These are phyloP conservation scores for Globisporangium lucens DNA, from an alignment of 352 stramenopile genomes.

Conservation along the genomic window DNA sequence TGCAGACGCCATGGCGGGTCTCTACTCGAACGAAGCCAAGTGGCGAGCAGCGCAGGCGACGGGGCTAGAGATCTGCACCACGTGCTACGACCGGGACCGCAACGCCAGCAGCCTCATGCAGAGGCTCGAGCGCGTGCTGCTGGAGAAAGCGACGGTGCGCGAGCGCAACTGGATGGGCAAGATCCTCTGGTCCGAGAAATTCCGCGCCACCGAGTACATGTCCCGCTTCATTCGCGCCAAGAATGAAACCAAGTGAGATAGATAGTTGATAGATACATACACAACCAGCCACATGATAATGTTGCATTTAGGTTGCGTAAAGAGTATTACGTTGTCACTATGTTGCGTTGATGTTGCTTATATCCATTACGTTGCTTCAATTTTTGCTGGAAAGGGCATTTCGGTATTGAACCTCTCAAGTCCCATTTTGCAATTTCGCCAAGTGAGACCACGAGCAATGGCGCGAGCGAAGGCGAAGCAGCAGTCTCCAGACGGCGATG, in stretches of 20 bases:
- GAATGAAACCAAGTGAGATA: conserved; percentile 30
- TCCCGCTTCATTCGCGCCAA: conserved; percentile 79
- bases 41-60: conserved; percentile 38
- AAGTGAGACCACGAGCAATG: not conserved
- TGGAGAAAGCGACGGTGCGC: conserved; percentile 23
- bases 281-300: not conserved
- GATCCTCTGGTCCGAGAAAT: conserved; percentile 85
- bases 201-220: conserved; percentile 82
- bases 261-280: not conserved
- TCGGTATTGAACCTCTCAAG: too few species aligned
- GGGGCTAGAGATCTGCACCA: conserved; percentile 28
- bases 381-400: not conserved
- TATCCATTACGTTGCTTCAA: not conserved
- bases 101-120: conserved; percentile 56
- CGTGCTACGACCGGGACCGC: conserved; percentile 41
- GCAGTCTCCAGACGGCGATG: not conserved
- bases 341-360: not conserved
- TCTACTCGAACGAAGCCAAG: conserved; percentile 39
- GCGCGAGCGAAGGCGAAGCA: not conserved
- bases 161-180: conserved; percentile 65
- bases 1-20: conserved; percentile 32
- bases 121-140: conserved; percentile 39
- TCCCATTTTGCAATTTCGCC: not conserved
- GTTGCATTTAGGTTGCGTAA: conserved; percentile 3
- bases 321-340: not conserved